Base-by-base conservation (phyloP, 1,284 basidiomycete species). In the Marasmius oreades region DNA sequence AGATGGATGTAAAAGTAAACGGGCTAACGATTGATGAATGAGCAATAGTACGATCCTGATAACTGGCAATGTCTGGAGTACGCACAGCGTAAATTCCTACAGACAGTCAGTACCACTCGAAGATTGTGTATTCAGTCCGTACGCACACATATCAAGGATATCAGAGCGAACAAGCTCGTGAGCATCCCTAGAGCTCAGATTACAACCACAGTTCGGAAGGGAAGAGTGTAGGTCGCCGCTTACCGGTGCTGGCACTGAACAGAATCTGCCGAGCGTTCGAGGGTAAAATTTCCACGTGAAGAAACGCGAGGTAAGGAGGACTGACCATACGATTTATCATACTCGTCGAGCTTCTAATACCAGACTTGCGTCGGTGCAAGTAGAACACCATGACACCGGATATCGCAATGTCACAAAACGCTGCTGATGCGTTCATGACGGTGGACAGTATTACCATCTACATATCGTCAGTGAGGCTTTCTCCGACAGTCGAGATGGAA, bases 241-340 rank as follows among this genome's bases (percentile, higher is more conserved):
- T 31, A 58, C 57, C 59, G n/a, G 57, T 55, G 39, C 58, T 61
- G 20, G 58, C 55, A 7, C 56, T 51, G 37, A 61, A 61, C 6
- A 61, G 52, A 20, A 61, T 61, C 59, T 61, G 33, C 14, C 16
- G 52, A 26, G 24, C 31, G 5, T 31, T 12, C 36, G 47, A 45
- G 12, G 14, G 18, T 10, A 16, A 48, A 22, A 22, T 14, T n/a
- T 26, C 37, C 3, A 1, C 24, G 14, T 16, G 14, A 11, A 18
- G 12, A 42, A 11, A 18, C 12, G 10, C 39, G 11, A 24, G 12
- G 26, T 2, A n/a, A 18, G 5, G 24, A 33, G 2, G n/a, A 51
- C 51, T 52, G 14, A 58, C 59, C 50, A 61, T 48, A 39, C 57
- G 55, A 55, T 61, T 61, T 11, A 58, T 39, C 11, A 58, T 53